Evolutionary conservation across 2,329 filamentous ascomycete species (phyloP), one percentile per base, ranked within the genome.

Genomic region (Colletotrichum zoysiae): DNA sequence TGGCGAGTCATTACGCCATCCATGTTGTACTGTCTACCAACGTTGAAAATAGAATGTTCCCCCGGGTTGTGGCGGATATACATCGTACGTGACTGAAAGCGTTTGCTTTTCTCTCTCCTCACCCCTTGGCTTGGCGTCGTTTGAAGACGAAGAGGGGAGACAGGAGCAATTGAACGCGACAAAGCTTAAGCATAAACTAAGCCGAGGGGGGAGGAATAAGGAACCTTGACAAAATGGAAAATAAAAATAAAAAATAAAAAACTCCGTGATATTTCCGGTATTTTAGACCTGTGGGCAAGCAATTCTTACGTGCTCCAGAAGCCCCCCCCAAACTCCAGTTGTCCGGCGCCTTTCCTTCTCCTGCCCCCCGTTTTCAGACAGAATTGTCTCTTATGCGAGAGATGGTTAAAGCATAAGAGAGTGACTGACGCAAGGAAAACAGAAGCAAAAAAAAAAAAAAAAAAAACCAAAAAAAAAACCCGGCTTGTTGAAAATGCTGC

Each of bases 201-300:
- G 51, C 33, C 9, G 1, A n/a, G 2, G 8, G 42, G 5, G 3
- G 42, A 1, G n/a, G 2, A n/a, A n/a, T n/a, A n/a, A 11, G 6
- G 11, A n/a, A n/a, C 5, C 6, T 46, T 46, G 7, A 18, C 51
- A 33, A 33, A 5, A 14, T 12, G 14, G 38, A 14, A 40, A 40
- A 40, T 18, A 53, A 53, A 14, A 18, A 18, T 2, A 30, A 33
- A 53, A 53, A 14, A 18, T 8, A 1, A 30, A 33, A 53, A 55
- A 20, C 33, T 33, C 51, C 2, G 11, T 23, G 11, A 23, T 16
- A 26, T 6, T 57, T 14, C 35, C 11, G 16, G n/a, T 40, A 11
- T 12, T n/a, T 20, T 48, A 12, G 23, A 48, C 55, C 20, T 3
- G 12, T 57, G 12, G 55, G 33, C n/a, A 23, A 40, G 33, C n/a